Base-by-base conservation (phyloP, 352 stramenopile genomes). In the Pythium vanterpoolii region DNA sequence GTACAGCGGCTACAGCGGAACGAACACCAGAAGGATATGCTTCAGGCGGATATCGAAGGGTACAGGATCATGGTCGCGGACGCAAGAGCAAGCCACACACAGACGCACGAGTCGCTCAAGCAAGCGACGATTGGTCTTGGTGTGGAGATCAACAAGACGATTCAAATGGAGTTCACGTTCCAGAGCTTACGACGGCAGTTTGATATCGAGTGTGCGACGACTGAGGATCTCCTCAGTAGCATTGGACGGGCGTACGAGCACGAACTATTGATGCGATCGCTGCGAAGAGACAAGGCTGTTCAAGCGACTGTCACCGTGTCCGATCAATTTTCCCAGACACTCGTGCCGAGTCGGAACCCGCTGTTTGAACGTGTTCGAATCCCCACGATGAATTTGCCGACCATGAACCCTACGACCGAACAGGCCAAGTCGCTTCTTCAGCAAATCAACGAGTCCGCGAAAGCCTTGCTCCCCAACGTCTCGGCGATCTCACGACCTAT, bases 191-290 rank as follows among this genome's bases (percentile, higher is more conserved):
- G 72, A 11, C 69, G 57, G 0, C 60, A 83, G 39, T 86, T 77
- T 47, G 77, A 87, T 47, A 74, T 77, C 65, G 73, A 88, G 28
- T 63, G 69, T 24, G 74, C 73, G 6, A 51, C 42, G 3, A 72
- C 73, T 16, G 83, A 91, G 53, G 81, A 93, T 36, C 30, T 91
- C 1, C 42, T 86, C 36, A 60, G 45, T 14, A 76, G 65, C n/a
- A 80, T 90, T 23, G 72, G 76, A 63, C 79, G 70, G 14, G 71
- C 71, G 27, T 88, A 89, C 52, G 77, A 91, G 47, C 61, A 86
- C 28, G 65, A 83, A 5, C 49, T 83, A 42, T 76, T 84, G 43
- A 87, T 88, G 82, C 46, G 64, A 10, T 89, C 79, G 24, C 57
- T 86, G 8, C 69, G 83, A 4, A 65, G 77, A 2, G 69, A 89